These are phyloP conservation scores for Aspergillus avenaceus DNA, from an alignment of 495 filamentous ascomycete genomes.

Conservation along the genomic window DNA sequence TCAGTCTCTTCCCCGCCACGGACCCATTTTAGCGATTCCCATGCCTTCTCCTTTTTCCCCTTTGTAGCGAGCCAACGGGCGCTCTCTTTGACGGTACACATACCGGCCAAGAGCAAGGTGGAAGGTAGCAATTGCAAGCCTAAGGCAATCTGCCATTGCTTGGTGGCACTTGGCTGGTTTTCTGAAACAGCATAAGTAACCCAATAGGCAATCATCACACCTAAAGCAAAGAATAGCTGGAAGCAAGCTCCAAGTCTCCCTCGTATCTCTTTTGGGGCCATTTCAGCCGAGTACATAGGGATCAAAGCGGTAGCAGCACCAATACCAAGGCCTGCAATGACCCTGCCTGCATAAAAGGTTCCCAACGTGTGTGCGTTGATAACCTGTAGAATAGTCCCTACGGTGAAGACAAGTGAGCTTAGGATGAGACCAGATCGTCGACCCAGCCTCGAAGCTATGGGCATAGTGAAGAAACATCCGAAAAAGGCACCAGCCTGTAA, in stretches of 20 bases:
- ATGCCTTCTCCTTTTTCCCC: constrained; percentile 38
- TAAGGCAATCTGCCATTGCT: constrained; percentile 52
- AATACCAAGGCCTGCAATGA: constrained; percentile 53
- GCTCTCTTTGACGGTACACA: constrained; percentile 44
- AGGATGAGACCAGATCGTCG: constrained; percentile 37
- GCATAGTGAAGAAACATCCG: constrained; percentile 44
- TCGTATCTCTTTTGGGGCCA: constrained; percentile 48
- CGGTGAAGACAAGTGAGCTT: constrained; percentile 35
- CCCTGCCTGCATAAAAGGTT: constrained; percentile 43
- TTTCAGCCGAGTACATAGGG: constrained; percentile 52
- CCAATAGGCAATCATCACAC: constrained; percentile 49
- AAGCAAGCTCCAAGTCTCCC: constrained; percentile 48
- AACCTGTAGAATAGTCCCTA: constrained; percentile 43
- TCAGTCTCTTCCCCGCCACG: constrained; percentile 36
- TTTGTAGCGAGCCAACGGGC: constrained; percentile 48
- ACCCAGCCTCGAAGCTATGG: constrained; percentile 38
- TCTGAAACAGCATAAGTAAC: constrained; percentile 43
- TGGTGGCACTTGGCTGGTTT: constrained; percentile 23
- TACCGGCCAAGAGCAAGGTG: constrained; percentile 39
- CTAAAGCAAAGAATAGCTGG: constrained; percentile 45
- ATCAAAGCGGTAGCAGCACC: constrained; percentile 50
- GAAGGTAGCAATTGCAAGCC: constrained; percentile 46
- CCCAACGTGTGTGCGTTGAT: constrained; percentile 38
- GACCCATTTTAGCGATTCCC: constrained; percentile 41
- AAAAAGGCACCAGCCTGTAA: constrained; percentile 42